phyloP scores from a whole-genome alignment of 148 eudicot species.

The Chenopodium quinoa region DNA sequence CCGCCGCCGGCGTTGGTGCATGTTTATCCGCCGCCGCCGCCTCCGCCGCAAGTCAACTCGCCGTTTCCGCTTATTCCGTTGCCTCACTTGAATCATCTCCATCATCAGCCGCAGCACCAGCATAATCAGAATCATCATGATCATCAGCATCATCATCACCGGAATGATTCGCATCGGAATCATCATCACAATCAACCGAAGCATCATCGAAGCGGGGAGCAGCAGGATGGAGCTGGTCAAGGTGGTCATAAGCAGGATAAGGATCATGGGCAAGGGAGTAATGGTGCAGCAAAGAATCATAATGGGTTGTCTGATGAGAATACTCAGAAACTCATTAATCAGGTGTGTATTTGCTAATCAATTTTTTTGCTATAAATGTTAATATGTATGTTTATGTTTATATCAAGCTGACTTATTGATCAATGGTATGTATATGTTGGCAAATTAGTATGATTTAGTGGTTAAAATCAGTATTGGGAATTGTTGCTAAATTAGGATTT shows the following conservation, averaged over 20 bases:
- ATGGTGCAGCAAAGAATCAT: conserved; percentile 12
- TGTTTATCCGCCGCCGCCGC: conserved; percentile 31
- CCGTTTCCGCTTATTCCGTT: conserved; percentile 15
- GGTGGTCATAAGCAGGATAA: conserved; percentile 10
- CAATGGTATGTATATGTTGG: neutral
- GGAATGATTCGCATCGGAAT: conserved; percentile 6
- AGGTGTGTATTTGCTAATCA: conserved; percentile 36
- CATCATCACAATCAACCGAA: conserved; percentile 14
- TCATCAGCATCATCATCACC: conserved; percentile 16
- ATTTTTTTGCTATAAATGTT: too few species aligned
- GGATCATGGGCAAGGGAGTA: conserved; percentile 29
- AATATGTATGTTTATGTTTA: too few species aligned
- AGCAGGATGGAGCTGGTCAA: conserved; percentile 21
- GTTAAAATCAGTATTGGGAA: neutral
- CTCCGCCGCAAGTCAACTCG: conserved; percentile 19
- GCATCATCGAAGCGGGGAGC: conserved; percentile 11
- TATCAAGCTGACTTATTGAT: neutral
- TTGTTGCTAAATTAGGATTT: neutral
- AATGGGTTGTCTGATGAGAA: conserved; percentile 66
- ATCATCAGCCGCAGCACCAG: conserved; percentile 2
- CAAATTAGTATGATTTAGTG: neutral
- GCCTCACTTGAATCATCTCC: conserved; percentile 19
- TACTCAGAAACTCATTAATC: conserved; percentile 61
- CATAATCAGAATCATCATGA: conserved; percentile 28
- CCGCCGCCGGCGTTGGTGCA: conserved; percentile 35